phyloP scores from a whole-genome alignment of 768 basidiomycete genomes.

The Lactarius hatsudake region DNA sequence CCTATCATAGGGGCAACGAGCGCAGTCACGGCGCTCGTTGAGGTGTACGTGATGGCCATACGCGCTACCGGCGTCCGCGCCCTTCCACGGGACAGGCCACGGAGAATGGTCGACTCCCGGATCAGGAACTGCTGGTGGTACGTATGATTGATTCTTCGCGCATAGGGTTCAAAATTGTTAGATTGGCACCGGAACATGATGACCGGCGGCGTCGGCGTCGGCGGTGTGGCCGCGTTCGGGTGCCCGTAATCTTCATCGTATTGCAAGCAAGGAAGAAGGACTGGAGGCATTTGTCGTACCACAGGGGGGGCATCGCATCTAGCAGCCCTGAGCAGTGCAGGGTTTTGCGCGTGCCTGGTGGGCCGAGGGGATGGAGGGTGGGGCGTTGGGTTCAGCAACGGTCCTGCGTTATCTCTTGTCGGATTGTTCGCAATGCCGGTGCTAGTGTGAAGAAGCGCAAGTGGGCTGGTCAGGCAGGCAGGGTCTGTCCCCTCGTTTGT shows the following conservation, averaged over 20 bases:
- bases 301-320: constrained; percentile 31
- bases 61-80: constrained; percentile 39
- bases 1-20: constrained; percentile 16
- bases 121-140: constrained; percentile 49
- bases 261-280: constrained; percentile 54
- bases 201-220: constrained; percentile 29
- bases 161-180: constrained; percentile 44
- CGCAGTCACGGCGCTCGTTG: constrained; percentile 35
- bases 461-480: neutral
- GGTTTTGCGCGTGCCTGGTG: constrained; percentile 34
- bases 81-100: constrained; percentile 34
- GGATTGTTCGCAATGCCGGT: constrained; percentile 37
- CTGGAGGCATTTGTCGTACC: constrained; percentile 44
- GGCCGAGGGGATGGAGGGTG: constrained; percentile 35
- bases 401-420: constrained; percentile 41
- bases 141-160: constrained; percentile 43
- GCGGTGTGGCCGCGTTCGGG: constrained; percentile 37
- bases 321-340: constrained; percentile 46
- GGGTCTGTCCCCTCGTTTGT: neutral
- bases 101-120: constrained; percentile 44
- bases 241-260: constrained; percentile 56
- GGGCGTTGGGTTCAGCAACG: constrained; percentile 63
- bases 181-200: no score
- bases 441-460: neutral
- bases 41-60: constrained; percentile 57